Conservation (phyloP, 2,329 filamentous ascomycete species). For the Neonectria punicea region DNA sequence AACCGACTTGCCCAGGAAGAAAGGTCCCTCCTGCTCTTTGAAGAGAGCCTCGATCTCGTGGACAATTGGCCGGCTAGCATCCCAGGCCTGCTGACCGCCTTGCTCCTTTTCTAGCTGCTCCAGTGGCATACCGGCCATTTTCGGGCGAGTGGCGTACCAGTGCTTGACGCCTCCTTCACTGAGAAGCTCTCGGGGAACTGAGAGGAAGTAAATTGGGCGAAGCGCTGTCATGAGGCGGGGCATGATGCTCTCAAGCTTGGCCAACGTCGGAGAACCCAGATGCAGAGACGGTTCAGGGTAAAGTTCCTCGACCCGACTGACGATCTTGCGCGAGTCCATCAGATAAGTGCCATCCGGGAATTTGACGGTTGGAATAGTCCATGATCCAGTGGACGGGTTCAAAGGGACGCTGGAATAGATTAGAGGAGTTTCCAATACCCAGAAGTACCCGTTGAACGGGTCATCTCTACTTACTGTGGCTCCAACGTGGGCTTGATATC, state of each 20-base stretch:
- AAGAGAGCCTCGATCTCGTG: conserved; percentile 56
- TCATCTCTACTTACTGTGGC: conserved; percentile 55
- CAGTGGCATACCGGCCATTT: conserved; percentile 62
- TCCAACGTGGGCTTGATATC: conserved; percentile 68
- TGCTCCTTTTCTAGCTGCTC: conserved; percentile 58
- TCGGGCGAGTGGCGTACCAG: conserved; percentile 64
- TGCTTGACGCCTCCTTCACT: conserved; percentile 62
- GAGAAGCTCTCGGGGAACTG: conserved; percentile 63
- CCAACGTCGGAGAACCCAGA: conserved; percentile 63
- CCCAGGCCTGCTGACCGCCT: conserved; percentile 63
- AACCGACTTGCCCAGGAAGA: conserved; percentile 66
- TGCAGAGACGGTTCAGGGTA: conserved; percentile 68
- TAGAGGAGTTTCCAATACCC: background rate
- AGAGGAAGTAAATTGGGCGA: conserved; percentile 55
- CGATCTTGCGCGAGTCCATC: conserved; percentile 74
- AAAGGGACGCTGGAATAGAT: conserved; percentile 26
- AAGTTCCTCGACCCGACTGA: conserved; percentile 64
- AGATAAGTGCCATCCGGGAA: conserved; percentile 67
- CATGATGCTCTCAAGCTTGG: conserved; percentile 56
- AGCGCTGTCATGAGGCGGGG: conserved; percentile 47
- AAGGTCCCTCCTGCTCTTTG: conserved; percentile 67
- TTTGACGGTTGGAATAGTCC: conserved; percentile 61
- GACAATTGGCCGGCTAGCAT: conserved; percentile 51
- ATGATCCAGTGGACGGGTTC: conserved; percentile 37
- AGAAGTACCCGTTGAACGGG: background rate